Evolutionary conservation across 805 yeast genomes (phyloP).

Genomic region (Schwanniomyces yamadae): DNA sequence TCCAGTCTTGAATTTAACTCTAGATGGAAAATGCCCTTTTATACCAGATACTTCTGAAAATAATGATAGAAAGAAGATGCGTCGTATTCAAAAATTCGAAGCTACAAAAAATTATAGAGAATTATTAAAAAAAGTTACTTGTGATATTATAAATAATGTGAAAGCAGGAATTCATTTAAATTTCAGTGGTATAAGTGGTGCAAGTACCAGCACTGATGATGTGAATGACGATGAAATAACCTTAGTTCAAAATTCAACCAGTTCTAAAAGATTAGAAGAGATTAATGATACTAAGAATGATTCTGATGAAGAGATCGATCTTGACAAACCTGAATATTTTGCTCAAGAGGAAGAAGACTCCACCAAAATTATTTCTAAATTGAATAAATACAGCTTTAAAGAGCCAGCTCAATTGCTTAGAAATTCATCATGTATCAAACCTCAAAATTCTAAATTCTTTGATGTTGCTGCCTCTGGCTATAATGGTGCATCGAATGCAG

Average conservation of each 20-base stretch:
- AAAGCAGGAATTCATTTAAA: constrained; percentile 18
- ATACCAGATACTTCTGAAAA: constrained; percentile 54
- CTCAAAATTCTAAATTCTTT: constrained; percentile 38
- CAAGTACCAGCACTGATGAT: constrained; percentile 30
- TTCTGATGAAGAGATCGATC: constrained; percentile 11
- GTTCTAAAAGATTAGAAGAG: constrained; percentile 16
- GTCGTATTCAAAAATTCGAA: constrained; percentile 39
- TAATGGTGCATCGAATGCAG: constrained; percentile 45
- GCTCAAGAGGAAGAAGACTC: constrained; percentile 6
- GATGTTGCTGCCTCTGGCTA: constrained; percentile 47
- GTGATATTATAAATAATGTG: constrained; percentile 29
- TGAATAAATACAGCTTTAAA: constrained; percentile 17
- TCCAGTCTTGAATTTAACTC: constrained; percentile 61
- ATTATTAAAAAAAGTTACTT: constrained; percentile 33
- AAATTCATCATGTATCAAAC: constrained; percentile 40
- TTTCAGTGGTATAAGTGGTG: constrained; percentile 17
- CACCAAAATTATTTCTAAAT: constrained; percentile 1
- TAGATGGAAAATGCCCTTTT: constrained; percentile 82
- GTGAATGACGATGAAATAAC: constrained; percentile 17
- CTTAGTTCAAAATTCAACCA: constrained; percentile 12
- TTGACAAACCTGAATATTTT: too few species aligned
- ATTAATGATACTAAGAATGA: constrained; percentile 24
- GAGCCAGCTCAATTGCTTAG: constrained; percentile 30
- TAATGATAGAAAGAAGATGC: constrained; percentile 38
- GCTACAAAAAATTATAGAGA: constrained; percentile 44